These are phyloP conservation scores for Malus hybrid DNA, from an alignment of 331 rosid species.

Conservation along the genomic window DNA sequence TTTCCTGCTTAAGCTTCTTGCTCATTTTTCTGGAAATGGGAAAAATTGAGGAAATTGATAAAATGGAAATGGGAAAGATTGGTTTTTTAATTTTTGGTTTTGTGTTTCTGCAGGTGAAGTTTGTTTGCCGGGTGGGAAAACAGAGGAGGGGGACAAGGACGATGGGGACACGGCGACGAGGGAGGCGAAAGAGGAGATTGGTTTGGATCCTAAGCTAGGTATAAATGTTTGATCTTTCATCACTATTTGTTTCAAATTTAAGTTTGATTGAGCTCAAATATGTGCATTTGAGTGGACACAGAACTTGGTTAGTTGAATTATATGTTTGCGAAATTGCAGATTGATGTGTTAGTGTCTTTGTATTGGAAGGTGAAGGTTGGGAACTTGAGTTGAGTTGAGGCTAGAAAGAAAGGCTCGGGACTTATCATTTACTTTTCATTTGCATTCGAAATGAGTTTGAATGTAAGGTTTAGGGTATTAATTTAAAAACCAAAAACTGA, in stretches of 20 bases:
- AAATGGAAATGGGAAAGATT: neutral
- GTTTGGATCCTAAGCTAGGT: conserved; percentile 90
- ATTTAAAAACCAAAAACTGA: neutral
- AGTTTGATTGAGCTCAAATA: too few relatives aligned
- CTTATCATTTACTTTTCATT: too few relatives aligned
- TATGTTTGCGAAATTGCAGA: too few relatives aligned
- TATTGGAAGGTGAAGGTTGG: too few relatives aligned
- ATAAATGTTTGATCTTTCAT: neutral
- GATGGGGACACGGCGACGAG: conserved; percentile 84
- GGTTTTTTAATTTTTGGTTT: neutral
- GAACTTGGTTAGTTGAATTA: too few relatives aligned
- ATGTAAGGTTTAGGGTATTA: neutral
- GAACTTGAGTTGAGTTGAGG: too few relatives aligned
- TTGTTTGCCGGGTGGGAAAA: conserved; percentile 93
- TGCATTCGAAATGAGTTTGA: neutral
- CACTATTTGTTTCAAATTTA: too few relatives aligned
- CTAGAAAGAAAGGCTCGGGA: too few relatives aligned
- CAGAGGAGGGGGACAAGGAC: conserved; percentile 82
- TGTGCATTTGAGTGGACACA: too few relatives aligned
- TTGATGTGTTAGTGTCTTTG: too few relatives aligned
- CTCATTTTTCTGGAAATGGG: too few relatives aligned
- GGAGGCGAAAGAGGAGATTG: conserved; percentile 92
- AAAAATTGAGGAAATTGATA: neutral
- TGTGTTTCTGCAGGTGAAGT: conserved; percentile 60
- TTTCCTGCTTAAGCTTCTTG: too few relatives aligned